Conservation (phyloP, 1,139 yeast species). For the Entelexis paramagnoliae region DNA sequence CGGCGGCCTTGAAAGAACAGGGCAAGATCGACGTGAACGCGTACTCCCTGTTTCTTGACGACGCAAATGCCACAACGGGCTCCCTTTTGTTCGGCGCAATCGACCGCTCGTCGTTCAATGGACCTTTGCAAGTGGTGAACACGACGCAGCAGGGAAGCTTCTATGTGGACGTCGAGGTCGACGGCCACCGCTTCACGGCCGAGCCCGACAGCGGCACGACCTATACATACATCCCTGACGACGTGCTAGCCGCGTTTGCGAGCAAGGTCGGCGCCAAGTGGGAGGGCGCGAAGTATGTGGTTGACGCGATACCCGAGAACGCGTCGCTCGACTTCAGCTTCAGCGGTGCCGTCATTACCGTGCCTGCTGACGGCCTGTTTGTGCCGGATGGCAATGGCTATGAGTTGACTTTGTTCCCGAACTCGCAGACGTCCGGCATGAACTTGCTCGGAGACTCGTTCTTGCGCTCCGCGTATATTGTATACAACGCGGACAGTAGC, state of each 20-base stretch:
- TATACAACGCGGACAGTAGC: slow-evolving; percentile 56
- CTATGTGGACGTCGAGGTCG: slow-evolving; percentile 16
- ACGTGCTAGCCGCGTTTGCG: slow-evolving; percentile 13
- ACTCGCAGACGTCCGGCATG: slow-evolving; percentile 7
- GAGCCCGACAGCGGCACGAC: slow-evolving; percentile 27
- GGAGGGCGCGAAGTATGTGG: slow-evolving; percentile 9
- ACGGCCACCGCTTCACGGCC: slow-evolving; percentile 7
- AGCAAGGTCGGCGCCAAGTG: slow-evolving; percentile 8
- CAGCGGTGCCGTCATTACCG: slow-evolving; percentile 35
- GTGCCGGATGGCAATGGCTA: slow-evolving; percentile 20
- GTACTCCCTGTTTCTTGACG: slow-evolving; percentile 44
- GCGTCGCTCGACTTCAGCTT: slow-evolving; percentile 33
- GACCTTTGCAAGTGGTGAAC: slow-evolving; percentile 33
- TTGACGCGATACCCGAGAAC: background rate
- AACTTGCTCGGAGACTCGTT: slow-evolving; percentile 61
- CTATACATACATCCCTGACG: slow-evolving; percentile 39
- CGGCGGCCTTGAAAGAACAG: slow-evolving; percentile 22
- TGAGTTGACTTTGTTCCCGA: slow-evolving; percentile 23
- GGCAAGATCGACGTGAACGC: slow-evolving; percentile 29
- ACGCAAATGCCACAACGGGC: slow-evolving; percentile 37
- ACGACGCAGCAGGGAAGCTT: slow-evolving; percentile 4
- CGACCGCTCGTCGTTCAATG: slow-evolving; percentile 44
- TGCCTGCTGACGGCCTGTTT: slow-evolving; percentile 36
- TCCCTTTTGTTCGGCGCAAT: slow-evolving; percentile 49
- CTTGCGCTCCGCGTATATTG: slow-evolving; percentile 63